phyloP scores from a whole-genome alignment of 1,139 yeast species.

The Suhomyces wounanorum region DNA sequence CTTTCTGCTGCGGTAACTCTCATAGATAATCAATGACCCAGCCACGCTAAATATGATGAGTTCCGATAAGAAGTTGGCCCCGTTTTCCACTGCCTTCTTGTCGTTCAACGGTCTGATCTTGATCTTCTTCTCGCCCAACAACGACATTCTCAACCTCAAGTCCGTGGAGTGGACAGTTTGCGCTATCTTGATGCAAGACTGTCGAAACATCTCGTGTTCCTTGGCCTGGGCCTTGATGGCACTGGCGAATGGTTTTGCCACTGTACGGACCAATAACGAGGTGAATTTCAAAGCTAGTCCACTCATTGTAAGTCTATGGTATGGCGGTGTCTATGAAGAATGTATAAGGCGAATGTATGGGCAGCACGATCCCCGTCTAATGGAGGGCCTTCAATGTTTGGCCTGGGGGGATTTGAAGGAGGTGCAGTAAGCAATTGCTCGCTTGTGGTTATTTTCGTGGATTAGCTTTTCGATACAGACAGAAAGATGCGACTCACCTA shows the following conservation, averaged over 20 bases:
- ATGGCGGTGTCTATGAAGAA: background rate
- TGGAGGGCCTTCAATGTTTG: background rate
- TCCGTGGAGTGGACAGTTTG: constrained; percentile 74
- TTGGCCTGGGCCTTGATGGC: constrained; percentile 74
- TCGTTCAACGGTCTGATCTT: constrained; percentile 81
- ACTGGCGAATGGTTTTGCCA: constrained; percentile 81
- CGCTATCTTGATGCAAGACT: constrained; percentile 67
- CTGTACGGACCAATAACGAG: constrained; percentile 70
- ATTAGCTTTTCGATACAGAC: background rate
- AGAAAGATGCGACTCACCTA: background rate
- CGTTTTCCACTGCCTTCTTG: constrained; percentile 78
- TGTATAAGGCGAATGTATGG: background rate
- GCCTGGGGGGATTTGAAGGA: background rate
- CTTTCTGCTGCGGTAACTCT: constrained; percentile 66
- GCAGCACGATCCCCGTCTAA: background rate
- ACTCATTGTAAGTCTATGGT: constrained; percentile 33
- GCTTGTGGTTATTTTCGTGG: background rate
- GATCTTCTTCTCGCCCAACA: constrained; percentile 59
- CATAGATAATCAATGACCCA: constrained; percentile 75
- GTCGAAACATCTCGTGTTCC: constrained; percentile 66
- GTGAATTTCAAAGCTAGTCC: constrained; percentile 75
- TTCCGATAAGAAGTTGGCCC: constrained; percentile 80
- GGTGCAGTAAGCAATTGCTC: background rate
- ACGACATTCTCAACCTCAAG: constrained; percentile 58
- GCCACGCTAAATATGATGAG: constrained; percentile 77